Conservation (phyloP, 1,284 basidiomycete species). For the Cystobasidiaceae sp. region DNA sequence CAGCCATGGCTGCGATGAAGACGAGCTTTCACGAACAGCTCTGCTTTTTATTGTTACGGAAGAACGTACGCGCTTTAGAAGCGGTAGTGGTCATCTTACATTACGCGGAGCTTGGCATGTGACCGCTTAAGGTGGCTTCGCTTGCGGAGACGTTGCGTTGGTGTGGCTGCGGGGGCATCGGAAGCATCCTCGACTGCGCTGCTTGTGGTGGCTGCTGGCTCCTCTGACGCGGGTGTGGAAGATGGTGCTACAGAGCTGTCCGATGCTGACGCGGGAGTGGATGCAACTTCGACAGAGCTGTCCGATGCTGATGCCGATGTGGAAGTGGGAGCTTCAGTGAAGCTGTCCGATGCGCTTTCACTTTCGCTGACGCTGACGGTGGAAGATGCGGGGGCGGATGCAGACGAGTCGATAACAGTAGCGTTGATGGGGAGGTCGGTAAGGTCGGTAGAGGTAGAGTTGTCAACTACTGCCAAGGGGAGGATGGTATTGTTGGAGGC, state of each 20-base stretch:
- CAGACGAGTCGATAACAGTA: background rate
- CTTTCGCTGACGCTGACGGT: background rate
- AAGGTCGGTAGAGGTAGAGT: background rate
- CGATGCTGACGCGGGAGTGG: background rate
- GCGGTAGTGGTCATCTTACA: constrained; percentile 6
- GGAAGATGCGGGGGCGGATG: background rate
- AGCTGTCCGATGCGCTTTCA: background rate
- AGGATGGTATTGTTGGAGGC: constrained; percentile 10
- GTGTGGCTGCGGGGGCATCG: background rate
- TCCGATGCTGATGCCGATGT: background rate
- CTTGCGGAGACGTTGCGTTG: background rate
- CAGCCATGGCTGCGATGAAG: too few relatives aligned
- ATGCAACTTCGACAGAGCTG: constrained; percentile 1
- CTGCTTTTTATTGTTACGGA: too few relatives aligned
- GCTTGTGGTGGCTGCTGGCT: background rate
- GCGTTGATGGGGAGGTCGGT: background rate
- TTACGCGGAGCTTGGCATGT: background rate
- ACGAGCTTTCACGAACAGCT: too few relatives aligned
- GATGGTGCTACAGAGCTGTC: background rate
- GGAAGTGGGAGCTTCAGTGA: background rate
- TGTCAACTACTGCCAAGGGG: constrained; percentile 2
- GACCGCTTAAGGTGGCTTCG: background rate
- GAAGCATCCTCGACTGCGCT: background rate
- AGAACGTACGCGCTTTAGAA: too few relatives aligned
- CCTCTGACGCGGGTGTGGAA: background rate